phyloP scores from a whole-genome alignment of 2,329 filamentous ascomycete species.

The Leptographium lundbergii region DNA sequence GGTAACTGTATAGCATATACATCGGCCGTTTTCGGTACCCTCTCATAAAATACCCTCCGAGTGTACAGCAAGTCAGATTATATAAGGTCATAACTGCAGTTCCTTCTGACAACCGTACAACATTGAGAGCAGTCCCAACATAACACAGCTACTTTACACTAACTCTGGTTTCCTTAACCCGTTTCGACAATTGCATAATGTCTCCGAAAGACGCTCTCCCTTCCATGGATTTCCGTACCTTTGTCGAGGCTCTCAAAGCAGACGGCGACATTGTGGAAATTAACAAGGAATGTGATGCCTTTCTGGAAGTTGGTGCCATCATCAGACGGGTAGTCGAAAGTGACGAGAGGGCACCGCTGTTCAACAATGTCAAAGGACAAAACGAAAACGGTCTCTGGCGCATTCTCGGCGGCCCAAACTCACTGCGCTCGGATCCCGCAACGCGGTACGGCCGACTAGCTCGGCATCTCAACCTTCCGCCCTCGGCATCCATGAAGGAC shows the following conservation, averaged over 20 bases:
- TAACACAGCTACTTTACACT: neutral
- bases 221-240: constrained; percentile 28
- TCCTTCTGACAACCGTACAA: neutral
- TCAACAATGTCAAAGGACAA: constrained; percentile 35
- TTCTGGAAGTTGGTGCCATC: constrained; percentile 34
- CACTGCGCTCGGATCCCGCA: constrained; percentile 19
- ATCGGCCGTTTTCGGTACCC: neutral
- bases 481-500: constrained; percentile 22
- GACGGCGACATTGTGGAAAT: constrained; percentile 34
- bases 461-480: constrained; percentile 26
- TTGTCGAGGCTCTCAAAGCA: constrained; percentile 27
- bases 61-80: neutral
- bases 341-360: constrained; percentile 33
- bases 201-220: neutral
- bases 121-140: neutral
- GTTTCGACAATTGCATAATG: neutral
- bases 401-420: constrained; percentile 31
- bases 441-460: constrained; percentile 28
- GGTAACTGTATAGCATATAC: neutral
- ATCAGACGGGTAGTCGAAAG: constrained; percentile 31
- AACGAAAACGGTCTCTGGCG: constrained; percentile 31
- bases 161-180: neutral
- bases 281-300: constrained; percentile 26
- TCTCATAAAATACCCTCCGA: neutral
- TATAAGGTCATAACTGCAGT: neutral